A percentile compares a stretch with the other conserved stretches of the same genome.
Evolutionary conservation across 257 asterid species (phyloP).

Genomic region (Pogostemon cablin): DNA sequence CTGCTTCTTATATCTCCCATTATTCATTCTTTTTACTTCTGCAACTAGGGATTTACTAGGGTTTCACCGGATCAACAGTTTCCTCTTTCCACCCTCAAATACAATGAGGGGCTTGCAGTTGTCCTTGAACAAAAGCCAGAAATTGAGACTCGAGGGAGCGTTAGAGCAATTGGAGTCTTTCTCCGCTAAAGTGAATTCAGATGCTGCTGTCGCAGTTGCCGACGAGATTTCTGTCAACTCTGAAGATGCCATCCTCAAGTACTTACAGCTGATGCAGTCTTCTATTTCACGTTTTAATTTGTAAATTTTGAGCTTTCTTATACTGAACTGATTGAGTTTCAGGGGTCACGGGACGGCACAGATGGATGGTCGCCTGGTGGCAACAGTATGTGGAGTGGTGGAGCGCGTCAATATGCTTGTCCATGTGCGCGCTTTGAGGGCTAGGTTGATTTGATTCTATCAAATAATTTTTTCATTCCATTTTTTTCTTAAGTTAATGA

Average conservation of each 20-base stretch:
- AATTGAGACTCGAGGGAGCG: slow-evolving; percentile 65
- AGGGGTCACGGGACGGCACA: slow-evolving; percentile 98
- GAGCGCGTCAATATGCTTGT: slow-evolving; percentile 95
- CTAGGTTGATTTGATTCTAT: slow-evolving; percentile 52
- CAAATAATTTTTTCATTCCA: background rate
- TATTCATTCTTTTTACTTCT: too few species aligned
- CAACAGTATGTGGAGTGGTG: slow-evolving; percentile 87
- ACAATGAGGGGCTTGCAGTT: slow-evolving; percentile 73
- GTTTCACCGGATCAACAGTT: slow-evolving; percentile 25
- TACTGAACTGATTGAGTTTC: slow-evolving; percentile 27
- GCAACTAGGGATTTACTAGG: slow-evolving; percentile 43
- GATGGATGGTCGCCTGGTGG: slow-evolving; percentile 67
- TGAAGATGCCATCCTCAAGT: slow-evolving; percentile 95
- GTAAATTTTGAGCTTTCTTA: slow-evolving; percentile 20
- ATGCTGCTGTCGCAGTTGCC: slow-evolving; percentile 82
- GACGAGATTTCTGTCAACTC: slow-evolving; percentile 77
- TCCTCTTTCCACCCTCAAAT: background rate
- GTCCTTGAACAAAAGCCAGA: slow-evolving; percentile 69
- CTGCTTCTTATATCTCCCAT: too few species aligned
- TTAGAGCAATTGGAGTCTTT: slow-evolving; percentile 63
- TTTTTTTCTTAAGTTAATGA: background rate
- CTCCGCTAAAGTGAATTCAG: slow-evolving; percentile 65
- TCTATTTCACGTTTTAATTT: background rate
- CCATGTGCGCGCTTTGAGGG: slow-evolving; percentile 74
- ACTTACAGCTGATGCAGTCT: background rate